These are phyloP conservation scores for Venustampulla echinocandica DNA, from an alignment of 495 filamentous ascomycete species.

Conservation along the genomic window DNA sequence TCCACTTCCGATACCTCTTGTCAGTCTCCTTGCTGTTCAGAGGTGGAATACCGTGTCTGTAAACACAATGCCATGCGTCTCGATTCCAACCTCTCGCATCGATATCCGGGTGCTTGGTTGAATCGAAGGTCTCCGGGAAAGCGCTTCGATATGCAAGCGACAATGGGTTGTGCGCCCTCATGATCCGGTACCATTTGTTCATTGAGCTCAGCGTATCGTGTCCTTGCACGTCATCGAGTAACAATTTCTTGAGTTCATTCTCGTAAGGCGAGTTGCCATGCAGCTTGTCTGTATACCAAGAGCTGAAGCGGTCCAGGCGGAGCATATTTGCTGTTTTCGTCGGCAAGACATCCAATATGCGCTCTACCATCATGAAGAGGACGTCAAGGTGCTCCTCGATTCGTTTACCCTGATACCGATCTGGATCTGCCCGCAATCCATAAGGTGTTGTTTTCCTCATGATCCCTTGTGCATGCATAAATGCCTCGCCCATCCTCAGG, in stretches of 20 bases:
- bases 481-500: constrained; percentile 13
- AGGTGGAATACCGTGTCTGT: constrained; percentile 11
- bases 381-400: constrained; percentile 11
- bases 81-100: constrained; percentile 17
- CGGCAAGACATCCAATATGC: constrained; percentile 16
- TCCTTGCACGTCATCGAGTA: constrained; percentile 11
- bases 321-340: constrained; percentile 17
- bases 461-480: constrained; percentile 14
- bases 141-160: constrained; percentile 14
- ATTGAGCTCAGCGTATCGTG: constrained; percentile 9
- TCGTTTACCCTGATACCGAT: constrained; percentile 13
- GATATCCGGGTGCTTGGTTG: constrained; percentile 11
- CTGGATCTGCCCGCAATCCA: constrained; percentile 11
- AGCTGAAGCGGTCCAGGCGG: constrained; percentile 17
- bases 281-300: constrained; percentile 17
- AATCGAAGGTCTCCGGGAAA: constrained; percentile 7
- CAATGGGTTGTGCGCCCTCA: constrained; percentile 16
- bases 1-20: constrained; percentile 13
- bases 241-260: constrained; percentile 14
- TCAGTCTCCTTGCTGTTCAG: constrained; percentile 8
- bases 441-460: constrained; percentile 17
- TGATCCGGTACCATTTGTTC: constrained; percentile 9
- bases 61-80: constrained; percentile 13
- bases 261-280: constrained; percentile 15
- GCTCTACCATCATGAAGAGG: constrained; percentile 18